These are phyloP conservation scores for Saccharata proteae DNA, from an alignment of 2,329 filamentous ascomycete genomes.

Conservation along the genomic window DNA sequence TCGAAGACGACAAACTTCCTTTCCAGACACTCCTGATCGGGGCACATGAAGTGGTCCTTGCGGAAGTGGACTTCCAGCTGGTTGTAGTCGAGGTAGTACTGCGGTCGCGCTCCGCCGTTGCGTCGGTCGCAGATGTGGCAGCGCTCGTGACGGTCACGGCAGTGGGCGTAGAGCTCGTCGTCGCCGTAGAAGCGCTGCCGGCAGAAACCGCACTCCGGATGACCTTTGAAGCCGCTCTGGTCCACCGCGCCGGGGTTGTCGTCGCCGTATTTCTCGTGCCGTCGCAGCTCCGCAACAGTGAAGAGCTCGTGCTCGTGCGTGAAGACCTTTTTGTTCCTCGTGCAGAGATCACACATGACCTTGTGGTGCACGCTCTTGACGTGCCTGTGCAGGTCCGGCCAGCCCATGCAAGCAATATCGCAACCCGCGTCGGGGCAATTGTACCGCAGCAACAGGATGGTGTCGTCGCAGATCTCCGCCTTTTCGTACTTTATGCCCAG, in stretches of 20 bases:
- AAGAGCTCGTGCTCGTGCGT: constrained; percentile 96
- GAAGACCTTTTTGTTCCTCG: constrained; percentile 93
- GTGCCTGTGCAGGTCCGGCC: constrained; percentile 69
- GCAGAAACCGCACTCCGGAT: constrained; percentile 91
- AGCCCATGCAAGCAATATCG: constrained; percentile 72
- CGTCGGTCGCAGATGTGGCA: constrained; percentile 85
- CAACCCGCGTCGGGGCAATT: constrained; percentile 84
- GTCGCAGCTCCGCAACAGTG: constrained; percentile 64
- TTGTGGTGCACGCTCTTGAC: constrained; percentile 73
- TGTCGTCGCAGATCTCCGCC: constrained; percentile 82
- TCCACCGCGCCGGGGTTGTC: constrained; percentile 80
- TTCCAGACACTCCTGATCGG: constrained; percentile 77
- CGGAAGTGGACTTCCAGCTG: constrained; percentile 77
- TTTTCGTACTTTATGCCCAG: constrained; percentile 88
- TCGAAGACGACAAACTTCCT: constrained; percentile 98
- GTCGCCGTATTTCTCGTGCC: constrained; percentile 83
- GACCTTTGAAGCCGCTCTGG: constrained; percentile 92
- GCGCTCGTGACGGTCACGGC: constrained; percentile 83
- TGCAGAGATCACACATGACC: constrained; percentile 83
- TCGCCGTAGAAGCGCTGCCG: constrained; percentile 86
- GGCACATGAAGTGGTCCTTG: constrained; percentile 75
- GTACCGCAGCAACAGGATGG: constrained; percentile 74
- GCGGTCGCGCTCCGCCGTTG: constrained; percentile 53
- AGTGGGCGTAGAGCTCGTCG: constrained; percentile 89
- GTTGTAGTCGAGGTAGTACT: constrained; percentile 86